A percentile compares a stretch with the other conserved stretches of the same genome.
Evolutionary conservation across 805 yeast species (phyloP).

Genomic region (Lipomyces sp.): DNA sequence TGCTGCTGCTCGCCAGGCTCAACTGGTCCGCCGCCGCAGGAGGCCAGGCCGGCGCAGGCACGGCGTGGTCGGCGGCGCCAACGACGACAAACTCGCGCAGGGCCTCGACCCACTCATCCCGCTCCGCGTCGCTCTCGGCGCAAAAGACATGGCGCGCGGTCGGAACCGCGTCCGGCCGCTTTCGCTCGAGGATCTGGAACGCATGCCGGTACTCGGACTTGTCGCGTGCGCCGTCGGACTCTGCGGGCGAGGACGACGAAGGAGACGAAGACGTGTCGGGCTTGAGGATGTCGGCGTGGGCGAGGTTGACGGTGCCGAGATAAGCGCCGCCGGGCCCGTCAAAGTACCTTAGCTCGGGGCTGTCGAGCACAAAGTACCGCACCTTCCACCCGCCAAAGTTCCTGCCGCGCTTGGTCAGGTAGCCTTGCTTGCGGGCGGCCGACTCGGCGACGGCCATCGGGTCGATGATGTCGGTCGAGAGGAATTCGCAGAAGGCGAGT

Average conservation of each 20-base stretch:
- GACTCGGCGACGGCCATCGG: constrained; percentile 43
- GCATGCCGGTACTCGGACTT: constrained; percentile 55
- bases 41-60: too few relatives aligned
- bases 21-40: background rate
- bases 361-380: constrained; percentile 64
- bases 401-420: constrained; percentile 59
- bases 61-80: background rate
- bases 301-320: constrained; percentile 51
- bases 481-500: constrained; percentile 56
- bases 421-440: constrained; percentile 62
- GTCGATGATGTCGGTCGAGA: constrained; percentile 64
- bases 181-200: constrained; percentile 47
- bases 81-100: constrained; percentile 29
- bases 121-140: constrained; percentile 73
- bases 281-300: constrained; percentile 47
- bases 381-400: constrained; percentile 69
- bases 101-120: constrained; percentile 66
- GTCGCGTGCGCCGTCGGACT: constrained; percentile 22
- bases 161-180: constrained; percentile 37
- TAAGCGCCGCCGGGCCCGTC: constrained; percentile 56
- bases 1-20: background rate
- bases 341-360: constrained; percentile 53
- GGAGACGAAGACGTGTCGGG: constrained; percentile 15
- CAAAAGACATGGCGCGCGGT: constrained; percentile 55
- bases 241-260: too few relatives aligned